Evolutionary conservation across 805 yeast genomes (phyloP).

Genomic region (Sugiyamaella valdiviana): DNA sequence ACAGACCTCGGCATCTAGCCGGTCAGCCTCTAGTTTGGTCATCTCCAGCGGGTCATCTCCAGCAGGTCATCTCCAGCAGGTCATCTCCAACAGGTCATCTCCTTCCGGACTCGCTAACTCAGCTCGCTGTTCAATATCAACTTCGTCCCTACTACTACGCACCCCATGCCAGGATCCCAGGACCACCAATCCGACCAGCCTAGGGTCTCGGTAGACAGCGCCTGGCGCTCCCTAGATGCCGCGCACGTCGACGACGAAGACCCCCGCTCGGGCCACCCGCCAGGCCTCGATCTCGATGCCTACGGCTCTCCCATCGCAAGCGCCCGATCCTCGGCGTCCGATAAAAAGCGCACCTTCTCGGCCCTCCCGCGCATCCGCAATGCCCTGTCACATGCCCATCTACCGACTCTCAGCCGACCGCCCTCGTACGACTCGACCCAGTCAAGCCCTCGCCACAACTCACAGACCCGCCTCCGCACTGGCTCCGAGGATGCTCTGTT

Average conservation of each 20-base stretch:
- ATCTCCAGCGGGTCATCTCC: too few relatives aligned
- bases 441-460: conserved; percentile 4
- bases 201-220: background rate
- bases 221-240: background rate
- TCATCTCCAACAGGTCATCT: background rate
- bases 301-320: background rate
- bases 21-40: too few relatives aligned
- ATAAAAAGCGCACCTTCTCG: conserved; percentile 6
- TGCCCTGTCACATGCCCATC: conserved; percentile 19
- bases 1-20: too few relatives aligned
- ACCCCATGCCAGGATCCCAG: background rate
- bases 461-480: background rate
- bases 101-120: background rate
- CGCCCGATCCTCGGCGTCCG: background rate
- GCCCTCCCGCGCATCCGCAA: conserved; percentile 16
- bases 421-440: conserved; percentile 1
- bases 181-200: background rate
- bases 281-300: background rate
- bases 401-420: conserved; percentile 9
- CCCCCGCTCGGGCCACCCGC: background rate
- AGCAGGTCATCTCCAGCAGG: background rate
- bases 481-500: conserved; percentile 5
- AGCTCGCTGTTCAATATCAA: background rate
- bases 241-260: background rate
- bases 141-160: background rate